Conservation (phyloP, 2,329 filamentous ascomycete species). For the Shiraia bambusicola region DNA sequence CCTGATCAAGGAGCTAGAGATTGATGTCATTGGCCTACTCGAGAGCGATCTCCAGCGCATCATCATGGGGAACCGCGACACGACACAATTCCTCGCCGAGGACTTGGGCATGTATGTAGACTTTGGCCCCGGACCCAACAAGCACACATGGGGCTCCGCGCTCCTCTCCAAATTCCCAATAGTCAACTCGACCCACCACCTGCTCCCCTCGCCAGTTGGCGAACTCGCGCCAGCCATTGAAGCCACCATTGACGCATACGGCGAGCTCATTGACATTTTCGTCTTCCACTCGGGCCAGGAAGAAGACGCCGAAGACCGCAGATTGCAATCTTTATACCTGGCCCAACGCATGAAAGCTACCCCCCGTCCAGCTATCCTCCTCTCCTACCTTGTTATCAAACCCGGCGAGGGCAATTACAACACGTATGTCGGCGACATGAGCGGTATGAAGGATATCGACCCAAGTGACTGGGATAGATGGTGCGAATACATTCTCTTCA, state of each 20-base stretch:
- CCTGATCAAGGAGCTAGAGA: conserved; percentile 86
- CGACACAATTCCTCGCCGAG: conserved; percentile 91
- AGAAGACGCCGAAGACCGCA: conserved; percentile 88
- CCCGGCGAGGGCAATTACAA: conserved; percentile 95
- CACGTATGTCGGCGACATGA: conserved; percentile 82
- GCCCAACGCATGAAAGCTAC: conserved; percentile 84
- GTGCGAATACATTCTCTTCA: conserved; percentile 99
- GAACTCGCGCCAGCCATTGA: conserved; percentile 95
- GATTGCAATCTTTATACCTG: conserved; percentile 83
- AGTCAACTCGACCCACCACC: conserved; percentile 92
- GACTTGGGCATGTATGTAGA: conserved; percentile 99
- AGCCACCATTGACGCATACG: conserved; percentile 93
- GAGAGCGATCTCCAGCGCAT: conserved; percentile 94
- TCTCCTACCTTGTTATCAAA: conserved; percentile 90
- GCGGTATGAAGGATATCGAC: conserved; percentile 95
- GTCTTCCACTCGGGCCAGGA: conserved; percentile 99
- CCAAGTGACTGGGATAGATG: conserved; percentile 91
- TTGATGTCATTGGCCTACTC: conserved; percentile 94
- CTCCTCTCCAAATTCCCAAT: conserved; percentile 97
- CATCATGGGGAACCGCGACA: conserved; percentile 98
- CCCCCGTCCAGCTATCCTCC: conserved; percentile 75
- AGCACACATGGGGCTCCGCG: conserved; percentile 95
- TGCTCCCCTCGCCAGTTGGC: conserved; percentile 88
- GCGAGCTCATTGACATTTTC: conserved; percentile 85
- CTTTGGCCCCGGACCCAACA: conserved; percentile 95